Evolutionary conservation across 139 green algal genomes (phyloP).

Genomic region (Deuterostichococcus epilithicus): DNA sequence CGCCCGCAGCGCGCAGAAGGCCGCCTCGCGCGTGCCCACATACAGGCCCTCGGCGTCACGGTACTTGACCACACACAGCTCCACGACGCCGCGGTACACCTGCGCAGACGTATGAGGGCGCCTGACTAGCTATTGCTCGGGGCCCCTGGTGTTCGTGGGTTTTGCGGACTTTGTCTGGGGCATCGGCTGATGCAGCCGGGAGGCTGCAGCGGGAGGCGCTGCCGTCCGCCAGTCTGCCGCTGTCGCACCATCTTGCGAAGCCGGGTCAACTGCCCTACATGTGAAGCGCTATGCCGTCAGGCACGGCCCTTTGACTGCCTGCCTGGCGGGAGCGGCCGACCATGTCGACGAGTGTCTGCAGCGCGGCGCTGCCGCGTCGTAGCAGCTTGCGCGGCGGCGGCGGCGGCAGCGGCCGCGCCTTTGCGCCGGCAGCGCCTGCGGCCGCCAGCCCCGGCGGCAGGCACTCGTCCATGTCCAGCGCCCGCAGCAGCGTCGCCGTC

Average conservation of each 20-base stretch:
- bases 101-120: not conserved
- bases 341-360: constrained; percentile 43
- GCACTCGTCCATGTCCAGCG: constrained; percentile 67
- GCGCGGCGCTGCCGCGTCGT: constrained; percentile 24
- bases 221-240: no score
- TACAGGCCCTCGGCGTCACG: constrained; percentile 45
- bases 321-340: constrained; percentile 20
- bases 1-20: constrained; percentile 58
- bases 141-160: no score
- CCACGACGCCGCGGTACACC: constrained; percentile 65
- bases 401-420: not conserved
- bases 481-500: constrained; percentile 50
- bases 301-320: no score
- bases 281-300: no score
- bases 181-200: no score
- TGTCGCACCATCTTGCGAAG: no score
- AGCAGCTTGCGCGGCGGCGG: constrained; percentile 6
- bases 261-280: no score
- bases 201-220: no score
- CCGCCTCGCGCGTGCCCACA: constrained; percentile 48
- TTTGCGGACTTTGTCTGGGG: no score
- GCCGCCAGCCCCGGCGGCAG: constrained; percentile 18
- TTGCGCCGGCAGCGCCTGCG: not conserved
- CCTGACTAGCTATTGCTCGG: no score
- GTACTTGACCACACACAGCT: constrained; percentile 51